Evolutionary conservation across 495 filamentous ascomycete species (phyloP).

Genomic region (Clavariopsis aquatica): DNA sequence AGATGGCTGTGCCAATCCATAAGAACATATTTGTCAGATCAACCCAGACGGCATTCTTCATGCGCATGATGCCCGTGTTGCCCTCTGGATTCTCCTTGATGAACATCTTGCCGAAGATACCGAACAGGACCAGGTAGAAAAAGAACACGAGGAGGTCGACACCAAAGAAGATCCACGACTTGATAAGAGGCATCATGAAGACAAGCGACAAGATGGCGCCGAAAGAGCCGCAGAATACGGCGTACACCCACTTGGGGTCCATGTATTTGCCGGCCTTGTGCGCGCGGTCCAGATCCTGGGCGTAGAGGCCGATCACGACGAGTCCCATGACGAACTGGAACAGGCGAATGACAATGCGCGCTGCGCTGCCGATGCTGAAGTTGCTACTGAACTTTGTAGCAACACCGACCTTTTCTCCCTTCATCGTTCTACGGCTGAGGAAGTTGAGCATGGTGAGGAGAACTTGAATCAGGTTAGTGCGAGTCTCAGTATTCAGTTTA

Average conservation of each 20-base stretch:
- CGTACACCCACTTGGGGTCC: slow-evolving; percentile 76
- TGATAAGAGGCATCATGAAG: slow-evolving; percentile 63
- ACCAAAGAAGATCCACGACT: slow-evolving; percentile 57
- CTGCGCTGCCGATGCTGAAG: slow-evolving; percentile 26
- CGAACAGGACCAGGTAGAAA: slow-evolving; percentile 79
- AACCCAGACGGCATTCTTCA: slow-evolving; percentile 87
- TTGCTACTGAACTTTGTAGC: neutral
- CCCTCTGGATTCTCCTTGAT: slow-evolving; percentile 65
- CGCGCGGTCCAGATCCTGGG: slow-evolving; percentile 64
- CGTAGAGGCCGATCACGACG: slow-evolving; percentile 77
- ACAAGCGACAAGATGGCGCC: slow-evolving; percentile 62
- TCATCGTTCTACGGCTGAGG: slow-evolving; percentile 20
- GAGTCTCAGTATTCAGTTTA: neutral
- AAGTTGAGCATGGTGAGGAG: slow-evolving; percentile 13
- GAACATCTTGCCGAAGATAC: slow-evolving; percentile 78
- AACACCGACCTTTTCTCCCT: slow-evolving; percentile 10
- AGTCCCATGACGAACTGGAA: slow-evolving; percentile 73
- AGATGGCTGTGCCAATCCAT: slow-evolving; percentile 62
- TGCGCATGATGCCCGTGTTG: slow-evolving; percentile 62
- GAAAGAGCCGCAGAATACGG: slow-evolving; percentile 63
- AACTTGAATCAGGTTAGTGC: slow-evolving; percentile 7
- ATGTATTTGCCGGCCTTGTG: slow-evolving; percentile 51
- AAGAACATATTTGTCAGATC: slow-evolving; percentile 71
- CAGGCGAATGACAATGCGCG: slow-evolving; percentile 60
- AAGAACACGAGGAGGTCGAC: slow-evolving; percentile 74